These are phyloP conservation scores for Pouteria campechiana DNA, from an alignment of 179 eudicot species.

Conservation along the genomic window DNA sequence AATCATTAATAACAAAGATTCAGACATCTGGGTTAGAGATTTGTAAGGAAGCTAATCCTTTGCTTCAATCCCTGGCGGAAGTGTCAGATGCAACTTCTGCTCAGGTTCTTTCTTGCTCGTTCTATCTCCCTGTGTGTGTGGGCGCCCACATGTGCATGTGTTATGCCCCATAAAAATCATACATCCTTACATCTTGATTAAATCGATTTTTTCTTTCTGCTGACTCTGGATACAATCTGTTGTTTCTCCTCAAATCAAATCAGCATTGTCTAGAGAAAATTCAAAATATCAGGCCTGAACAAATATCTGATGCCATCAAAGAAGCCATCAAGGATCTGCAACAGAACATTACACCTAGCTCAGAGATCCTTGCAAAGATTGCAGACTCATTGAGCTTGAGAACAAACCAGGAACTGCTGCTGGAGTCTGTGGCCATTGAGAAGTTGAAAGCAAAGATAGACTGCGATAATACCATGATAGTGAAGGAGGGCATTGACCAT, in stretches of 20 bases:
- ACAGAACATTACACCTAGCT: slow-evolving; percentile 22
- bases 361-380: slow-evolving; percentile 32
- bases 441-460: slow-evolving; percentile 47
- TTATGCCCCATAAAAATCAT: background rate
- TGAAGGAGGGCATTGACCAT: slow-evolving; percentile 27
- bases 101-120: slow-evolving; percentile 31
- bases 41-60: slow-evolving; percentile 39
- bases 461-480: slow-evolving; percentile 18
- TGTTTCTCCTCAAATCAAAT: too few relatives aligned
- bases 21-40: slow-evolving; percentile 49
- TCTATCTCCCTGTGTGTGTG: background rate
- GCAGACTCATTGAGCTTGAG: slow-evolving; percentile 38
- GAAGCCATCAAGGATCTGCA: slow-evolving; percentile 30
- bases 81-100: slow-evolving; percentile 38
- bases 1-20: slow-evolving; percentile 47
- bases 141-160: background rate
- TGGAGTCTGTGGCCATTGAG: slow-evolving; percentile 65
- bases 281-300: slow-evolving; percentile 42
- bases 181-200: background rate
- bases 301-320: slow-evolving; percentile 41
- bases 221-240: slow-evolving; percentile 1
- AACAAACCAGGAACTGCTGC: slow-evolving; percentile 52
- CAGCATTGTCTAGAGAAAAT: slow-evolving; percentile 71
- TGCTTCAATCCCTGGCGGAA: slow-evolving; percentile 32
- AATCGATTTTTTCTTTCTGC: background rate